Percentiles rank a stretch among this genome's conserved stretches.
These are phyloP conservation scores for Mycena kentingensis DNA, from an alignment of 768 basidiomycete genomes.

Conservation along the genomic window DNA sequence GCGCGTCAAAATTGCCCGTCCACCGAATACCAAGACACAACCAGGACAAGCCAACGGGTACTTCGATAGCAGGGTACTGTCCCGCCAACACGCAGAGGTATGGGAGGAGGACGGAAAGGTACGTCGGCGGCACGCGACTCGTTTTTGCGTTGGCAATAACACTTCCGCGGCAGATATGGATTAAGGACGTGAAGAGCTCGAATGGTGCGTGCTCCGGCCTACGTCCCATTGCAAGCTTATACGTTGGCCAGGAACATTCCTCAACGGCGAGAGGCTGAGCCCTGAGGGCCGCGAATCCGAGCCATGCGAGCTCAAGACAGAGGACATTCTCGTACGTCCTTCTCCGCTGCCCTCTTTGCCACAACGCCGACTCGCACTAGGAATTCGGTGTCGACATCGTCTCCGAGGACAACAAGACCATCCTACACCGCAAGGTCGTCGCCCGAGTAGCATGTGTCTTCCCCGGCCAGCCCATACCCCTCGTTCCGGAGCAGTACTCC, in stretches of 20 bases:
- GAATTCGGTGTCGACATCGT: slow-evolving; percentile 99
- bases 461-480: slow-evolving; percentile 41
- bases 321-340: slow-evolving; percentile 86
- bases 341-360: slow-evolving; percentile 1
- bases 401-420: slow-evolving; percentile 96
- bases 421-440: slow-evolving; percentile 98
- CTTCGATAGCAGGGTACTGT: slow-evolving; percentile 93
- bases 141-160: slow-evolving; percentile 19
- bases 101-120: slow-evolving; percentile 94
- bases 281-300: slow-evolving; percentile 89
- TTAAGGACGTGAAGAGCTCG: slow-evolving; percentile 97
- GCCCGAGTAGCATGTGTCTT: slow-evolving; percentile 91
- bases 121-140: slow-evolving; percentile 21
- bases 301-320: slow-evolving; percentile 90
- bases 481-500: slow-evolving; percentile 17
- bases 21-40: slow-evolving; percentile 94
- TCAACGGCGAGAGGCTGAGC: slow-evolving; percentile 92
- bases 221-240: no score
- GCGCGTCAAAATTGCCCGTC: slow-evolving; percentile 89
- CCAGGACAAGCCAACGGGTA: slow-evolving; percentile 93
- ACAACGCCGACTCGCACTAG: slow-evolving; percentile 39
- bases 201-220: no score
- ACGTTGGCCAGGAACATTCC: no score
- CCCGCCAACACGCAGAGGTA: slow-evolving; percentile 93
- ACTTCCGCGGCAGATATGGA: slow-evolving; percentile 72